Percentiles rank a stretch among this genome's conserved stretches.
Evolutionary conservation across 352 stramenopile genomes (phyloP).

Genomic region (Globisporangium paddicum): DNA sequence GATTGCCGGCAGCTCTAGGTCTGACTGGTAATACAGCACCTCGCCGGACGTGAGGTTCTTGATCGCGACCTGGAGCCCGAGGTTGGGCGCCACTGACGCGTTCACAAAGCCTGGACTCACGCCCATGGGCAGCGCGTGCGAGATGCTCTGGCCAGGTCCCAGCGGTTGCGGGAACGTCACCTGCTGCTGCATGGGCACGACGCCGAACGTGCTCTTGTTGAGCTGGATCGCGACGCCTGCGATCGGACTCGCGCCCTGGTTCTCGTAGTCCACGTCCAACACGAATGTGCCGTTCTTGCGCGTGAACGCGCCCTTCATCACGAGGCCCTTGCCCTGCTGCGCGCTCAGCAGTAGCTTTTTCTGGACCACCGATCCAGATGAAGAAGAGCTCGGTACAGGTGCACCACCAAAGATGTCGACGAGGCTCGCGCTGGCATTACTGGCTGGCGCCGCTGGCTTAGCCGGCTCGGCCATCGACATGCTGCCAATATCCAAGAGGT

Average conservation of each 20-base stretch:
- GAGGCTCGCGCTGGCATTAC: conserved; percentile 31
- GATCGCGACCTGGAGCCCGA: conserved; percentile 94
- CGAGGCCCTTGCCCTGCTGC: conserved; percentile 86
- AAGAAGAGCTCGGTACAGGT: conserved; percentile 16
- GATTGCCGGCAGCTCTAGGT: conserved; percentile 88
- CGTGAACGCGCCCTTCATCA: conserved; percentile 81
- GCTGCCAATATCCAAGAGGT: conserved; percentile 84
- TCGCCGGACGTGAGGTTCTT: conserved; percentile 95
- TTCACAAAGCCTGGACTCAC: conserved; percentile 81
- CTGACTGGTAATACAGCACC: conserved; percentile 96
- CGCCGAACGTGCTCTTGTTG: conserved; percentile 97
- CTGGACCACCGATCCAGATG: conserved; percentile 23
- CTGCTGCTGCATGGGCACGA: conserved; percentile 91
- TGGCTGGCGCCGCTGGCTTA: conserved; percentile 24
- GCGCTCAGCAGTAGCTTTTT: conserved; percentile 76
- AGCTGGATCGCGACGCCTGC: conserved; percentile 93
- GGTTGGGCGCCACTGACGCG: conserved; percentile 57
- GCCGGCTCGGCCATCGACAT: conserved; percentile 66
- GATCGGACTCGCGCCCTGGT: conserved; percentile 88
- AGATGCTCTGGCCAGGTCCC: conserved; percentile 65
- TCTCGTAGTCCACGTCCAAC: conserved; percentile 81
- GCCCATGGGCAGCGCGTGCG: conserved; percentile 71
- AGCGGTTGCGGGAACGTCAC: conserved; percentile 74
- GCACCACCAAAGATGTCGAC: conserved; percentile 85
- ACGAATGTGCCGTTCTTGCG: conserved; percentile 59